Base-by-base conservation (phyloP, 2,329 filamentous ascomycete genomes). In the Ceratocystiopsis minuta region DNA sequence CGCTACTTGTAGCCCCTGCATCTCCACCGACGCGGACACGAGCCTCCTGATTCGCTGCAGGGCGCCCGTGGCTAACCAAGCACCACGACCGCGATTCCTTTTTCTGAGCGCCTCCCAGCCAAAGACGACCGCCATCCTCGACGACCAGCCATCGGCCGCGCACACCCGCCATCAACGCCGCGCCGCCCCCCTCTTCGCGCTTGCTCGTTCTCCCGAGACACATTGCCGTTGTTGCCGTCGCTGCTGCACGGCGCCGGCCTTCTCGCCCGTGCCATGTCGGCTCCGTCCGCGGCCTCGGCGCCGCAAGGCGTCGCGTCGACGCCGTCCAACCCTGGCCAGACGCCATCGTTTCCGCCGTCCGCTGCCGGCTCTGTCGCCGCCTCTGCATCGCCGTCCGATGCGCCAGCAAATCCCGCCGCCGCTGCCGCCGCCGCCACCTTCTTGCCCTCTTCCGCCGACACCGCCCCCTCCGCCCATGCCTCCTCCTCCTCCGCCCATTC, bases 191-290 rank as follows among this genome's bases (percentile, higher is more conserved):
- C 32, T 39, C 43, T 40, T 40, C 39, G 32, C 46, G 33, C 18
- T 15, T 20, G 28, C 31, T 33, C 31, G 20, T 17, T 28, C 11
- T 37, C 24, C 15, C 35, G 41, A 34, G 36, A 17, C 18, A 39
- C 40, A 38, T 28, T 37, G 40, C 38, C 34, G 40, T 20, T 38
- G 38, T 33, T 35, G 43, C 46, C 52, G 55, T 55, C 55, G 56
- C 41, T 55, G 53, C 53, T 49, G 52, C 53, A 51, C 57, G 59
- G 57, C 59, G 56, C 54, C 54, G 53, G 51, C 51, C 48, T 28
- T 48, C 51, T 49, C 50, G 46, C 40, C 35, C 48, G 50, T 40
- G 49, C 49, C 52, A 68, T 68, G 64, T 65, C 65, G 48, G 56
- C 60, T 39, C 45, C 52, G 45, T 61, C 61, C 52, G 59, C 63